Evolutionary conservation across 2,329 filamentous ascomycete species (phyloP), one percentile per base, ranked within the genome.

Genomic region (Lecanoromycetidae sp.): DNA sequence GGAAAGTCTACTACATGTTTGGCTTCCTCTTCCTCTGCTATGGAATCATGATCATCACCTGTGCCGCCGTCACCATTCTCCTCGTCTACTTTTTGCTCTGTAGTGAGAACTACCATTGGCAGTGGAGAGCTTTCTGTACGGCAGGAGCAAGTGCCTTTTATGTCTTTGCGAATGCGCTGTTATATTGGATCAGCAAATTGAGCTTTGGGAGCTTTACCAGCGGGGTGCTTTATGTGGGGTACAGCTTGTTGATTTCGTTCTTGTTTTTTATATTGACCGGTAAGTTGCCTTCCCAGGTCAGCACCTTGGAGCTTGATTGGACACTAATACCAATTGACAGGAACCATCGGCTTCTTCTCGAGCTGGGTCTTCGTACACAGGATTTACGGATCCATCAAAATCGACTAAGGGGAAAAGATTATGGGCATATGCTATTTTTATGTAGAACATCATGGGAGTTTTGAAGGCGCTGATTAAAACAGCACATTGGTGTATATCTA

Each of bases 1-100:
- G 82, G 71, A 87, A 91, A 67, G 91, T 98, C 56, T 98, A 98
- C 74, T 98, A 98, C 75, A 98, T 98, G 91, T 98, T 98, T 59
- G 91, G 91, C 19, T 98, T 98, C 74, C 71, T 98, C 29, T 98
- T 98, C 73, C 76, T 98, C 48, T 95, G 88, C 73, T 98, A 94
- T 61, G 88, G 85, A 9, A 76, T 98, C 41, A 95, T 98, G 87
- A 87, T 96, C 57, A 84, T 94, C 57, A 96, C 91, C 1, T 87
- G 84, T 50, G 90, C 90, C 0, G 82, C 88, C 1, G 90, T 93
- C 33, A 96, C 91, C 1, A 81, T 96, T 7, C 71, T 98, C 15
- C 82, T 96, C 75, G 85, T 95, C 0, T 98, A 98, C 67, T 96
- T 96, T 71, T 64, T 98, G 57, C 79, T 98, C 12, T 96, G 90